Percentiles rank a stretch among this genome's conserved stretches.
These are phyloP conservation scores for Pachyrhizus erosus DNA, from an alignment of 306 rosid genomes.

Conservation along the genomic window DNA sequence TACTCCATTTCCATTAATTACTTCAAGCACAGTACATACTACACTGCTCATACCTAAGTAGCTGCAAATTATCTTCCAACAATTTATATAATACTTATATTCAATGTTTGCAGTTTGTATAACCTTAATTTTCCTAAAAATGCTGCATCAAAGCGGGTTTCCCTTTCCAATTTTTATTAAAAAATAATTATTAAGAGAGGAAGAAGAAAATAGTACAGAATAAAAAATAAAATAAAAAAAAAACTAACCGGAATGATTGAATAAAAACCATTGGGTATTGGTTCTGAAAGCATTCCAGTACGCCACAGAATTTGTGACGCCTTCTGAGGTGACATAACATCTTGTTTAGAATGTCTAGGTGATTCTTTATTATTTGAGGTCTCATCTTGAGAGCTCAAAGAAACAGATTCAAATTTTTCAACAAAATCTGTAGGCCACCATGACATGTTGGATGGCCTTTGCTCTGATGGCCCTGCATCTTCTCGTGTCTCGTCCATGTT, in stretches of 20 bases:
- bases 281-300: slow-evolving; percentile 90
- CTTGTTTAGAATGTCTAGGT: slow-evolving; percentile 58
- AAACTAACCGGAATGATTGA: slow-evolving; percentile 82
- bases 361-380: slow-evolving; percentile 67
- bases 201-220: background rate
- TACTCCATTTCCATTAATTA: slow-evolving; percentile 18
- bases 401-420: slow-evolving; percentile 81
- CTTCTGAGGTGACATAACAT: slow-evolving; percentile 72
- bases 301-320: slow-evolving; percentile 93
- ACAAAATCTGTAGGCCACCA: slow-evolving; percentile 93
- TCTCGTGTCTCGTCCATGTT: slow-evolving; percentile 87
- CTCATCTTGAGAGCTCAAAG: slow-evolving; percentile 78
- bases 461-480: slow-evolving; percentile 70
- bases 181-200: background rate
- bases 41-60: background rate
- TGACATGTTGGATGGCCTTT: slow-evolving; percentile 75
- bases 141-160: background rate
- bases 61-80: slow-evolving; percentile 28
- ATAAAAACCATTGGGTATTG: slow-evolving; percentile 95
- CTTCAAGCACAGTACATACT: slow-evolving; percentile 17
- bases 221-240: background rate
- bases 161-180: background rate
- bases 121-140: background rate
- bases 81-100: background rate
- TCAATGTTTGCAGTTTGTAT: background rate